Conservation (phyloP, 352 stramenopile species). For the Globisporangium sylvaticum region DNA sequence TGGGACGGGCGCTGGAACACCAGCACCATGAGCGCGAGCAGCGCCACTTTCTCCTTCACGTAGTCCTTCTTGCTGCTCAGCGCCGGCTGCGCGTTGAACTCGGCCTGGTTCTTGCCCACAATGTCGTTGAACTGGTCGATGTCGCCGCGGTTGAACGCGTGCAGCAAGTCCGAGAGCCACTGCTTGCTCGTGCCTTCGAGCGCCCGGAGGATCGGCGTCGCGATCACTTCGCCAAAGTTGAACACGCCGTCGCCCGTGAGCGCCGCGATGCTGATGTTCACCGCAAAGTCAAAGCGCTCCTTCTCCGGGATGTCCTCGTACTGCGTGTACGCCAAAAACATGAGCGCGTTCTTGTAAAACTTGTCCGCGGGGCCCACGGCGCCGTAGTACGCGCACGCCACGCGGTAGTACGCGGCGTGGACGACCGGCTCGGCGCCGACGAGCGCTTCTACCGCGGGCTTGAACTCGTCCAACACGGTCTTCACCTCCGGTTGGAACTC, state of each 20-base stretch:
- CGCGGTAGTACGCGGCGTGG: conserved; percentile 91
- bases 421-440: conserved; percentile 89
- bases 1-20: conserved; percentile 94
- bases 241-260: conserved; percentile 97
- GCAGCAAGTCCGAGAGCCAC: conserved; percentile 94
- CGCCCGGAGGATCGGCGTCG: conserved; percentile 90
- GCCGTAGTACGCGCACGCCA: conserved; percentile 92
- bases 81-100: conserved; percentile 90
- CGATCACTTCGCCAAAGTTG: conserved; percentile 97
- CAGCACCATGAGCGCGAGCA: conserved; percentile 96
- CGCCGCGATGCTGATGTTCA: conserved; percentile 94
- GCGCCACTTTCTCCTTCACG: conserved; percentile 97
- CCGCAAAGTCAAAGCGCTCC: conserved; percentile 86
- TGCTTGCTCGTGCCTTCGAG: conserved; percentile 89
- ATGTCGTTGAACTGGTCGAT: conserved; percentile 94
- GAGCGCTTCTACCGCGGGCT: conserved; percentile 72
- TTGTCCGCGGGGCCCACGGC: conserved; percentile 89
- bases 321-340: conserved; percentile 95
- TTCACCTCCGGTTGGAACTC: conserved; percentile 66
- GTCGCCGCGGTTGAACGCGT: conserved; percentile 93
- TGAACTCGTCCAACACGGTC: conserved; percentile 62
- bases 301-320: conserved; percentile 84
- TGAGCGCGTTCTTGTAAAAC: conserved; percentile 96
- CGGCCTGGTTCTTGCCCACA: conserved; percentile 60
- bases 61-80: conserved; percentile 92